A percentile compares a stretch with the other conserved stretches of the same genome.
phyloP scores from a whole-genome alignment of 2,329 filamentous ascomycete species.

The Phaeosphaeria sp. region DNA sequence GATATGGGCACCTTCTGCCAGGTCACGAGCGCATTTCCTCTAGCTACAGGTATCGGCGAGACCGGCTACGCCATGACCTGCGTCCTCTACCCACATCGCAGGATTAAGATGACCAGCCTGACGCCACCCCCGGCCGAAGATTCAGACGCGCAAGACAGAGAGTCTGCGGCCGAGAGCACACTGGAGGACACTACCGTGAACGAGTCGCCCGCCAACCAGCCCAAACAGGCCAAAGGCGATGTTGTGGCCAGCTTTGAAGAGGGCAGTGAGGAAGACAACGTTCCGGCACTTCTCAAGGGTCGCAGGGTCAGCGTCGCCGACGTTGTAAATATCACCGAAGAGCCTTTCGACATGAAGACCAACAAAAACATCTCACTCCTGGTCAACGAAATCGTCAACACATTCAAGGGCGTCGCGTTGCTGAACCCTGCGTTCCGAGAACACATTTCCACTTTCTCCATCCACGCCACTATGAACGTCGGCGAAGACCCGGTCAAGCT shows the following conservation, averaged over 20 bases:
- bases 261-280: slow-evolving; percentile 75
- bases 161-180: slow-evolving; percentile 48
- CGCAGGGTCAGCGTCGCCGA: slow-evolving; percentile 94
- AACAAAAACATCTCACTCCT: slow-evolving; percentile 88
- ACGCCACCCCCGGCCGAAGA: slow-evolving; percentile 67
- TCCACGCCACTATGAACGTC: slow-evolving; percentile 88
- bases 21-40: slow-evolving; percentile 94
- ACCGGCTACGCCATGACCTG: slow-evolving; percentile 75
- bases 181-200: slow-evolving; percentile 56
- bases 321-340: slow-evolving; percentile 89
- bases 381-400: slow-evolving; percentile 97
- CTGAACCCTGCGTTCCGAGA: slow-evolving; percentile 96
- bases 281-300: slow-evolving; percentile 88
- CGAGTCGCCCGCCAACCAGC: slow-evolving; percentile 55
- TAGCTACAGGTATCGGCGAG: slow-evolving; percentile 54
- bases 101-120: slow-evolving; percentile 87
- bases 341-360: slow-evolving; percentile 88
- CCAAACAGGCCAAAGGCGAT: slow-evolving; percentile 69
- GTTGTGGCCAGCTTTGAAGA: slow-evolving; percentile 98
- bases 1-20: slow-evolving; percentile 97
- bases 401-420: slow-evolving; percentile 95
- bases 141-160: slow-evolving; percentile 30
- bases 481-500: slow-evolving; percentile 93
- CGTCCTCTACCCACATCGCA: slow-evolving; percentile 92
- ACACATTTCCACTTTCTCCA: slow-evolving; percentile 87